Evolutionary conservation across 352 stramenopile genomes (phyloP).

Genomic region (Blastocystis sp.): DNA sequence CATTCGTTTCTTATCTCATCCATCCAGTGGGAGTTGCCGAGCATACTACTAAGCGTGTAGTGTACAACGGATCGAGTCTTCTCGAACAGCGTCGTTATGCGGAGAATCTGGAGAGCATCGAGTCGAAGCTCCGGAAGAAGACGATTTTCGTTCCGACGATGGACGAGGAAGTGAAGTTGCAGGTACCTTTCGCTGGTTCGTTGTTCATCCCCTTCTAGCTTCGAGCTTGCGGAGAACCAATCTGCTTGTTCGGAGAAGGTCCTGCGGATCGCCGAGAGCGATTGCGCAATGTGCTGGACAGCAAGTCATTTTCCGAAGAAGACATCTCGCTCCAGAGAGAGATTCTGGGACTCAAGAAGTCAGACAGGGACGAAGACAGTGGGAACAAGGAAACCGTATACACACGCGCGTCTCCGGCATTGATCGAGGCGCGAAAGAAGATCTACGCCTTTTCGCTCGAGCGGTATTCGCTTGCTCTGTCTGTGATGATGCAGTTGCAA

Average conservation of each 20-base stretch:
- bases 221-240: constrained; percentile 63
- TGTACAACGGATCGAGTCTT: neutral
- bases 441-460: constrained; percentile 66
- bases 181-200: neutral
- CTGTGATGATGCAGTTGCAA: constrained; percentile 59
- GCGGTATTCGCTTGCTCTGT: neutral
- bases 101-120: neutral
- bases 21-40: no score
- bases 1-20: no score
- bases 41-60: neutral
- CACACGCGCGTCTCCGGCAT: constrained; percentile 53
- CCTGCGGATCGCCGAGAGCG: constrained; percentile 72
- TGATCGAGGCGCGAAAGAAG: constrained; percentile 66
- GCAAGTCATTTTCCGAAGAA: constrained; percentile 66
- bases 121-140: neutral
- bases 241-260: constrained; percentile 73
- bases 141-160: neutral
- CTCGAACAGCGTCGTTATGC: neutral
- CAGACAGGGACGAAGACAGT: neutral
- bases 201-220: neutral
- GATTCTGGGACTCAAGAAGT: constrained; percentile 19
- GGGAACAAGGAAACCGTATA: neutral
- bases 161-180: neutral
- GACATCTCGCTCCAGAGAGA: constrained; percentile 66
- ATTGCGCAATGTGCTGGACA: constrained; percentile 68